Evolutionary conservation across 805 yeast genomes (phyloP).

Genomic region (Metschnikowia amazonensis): DNA sequence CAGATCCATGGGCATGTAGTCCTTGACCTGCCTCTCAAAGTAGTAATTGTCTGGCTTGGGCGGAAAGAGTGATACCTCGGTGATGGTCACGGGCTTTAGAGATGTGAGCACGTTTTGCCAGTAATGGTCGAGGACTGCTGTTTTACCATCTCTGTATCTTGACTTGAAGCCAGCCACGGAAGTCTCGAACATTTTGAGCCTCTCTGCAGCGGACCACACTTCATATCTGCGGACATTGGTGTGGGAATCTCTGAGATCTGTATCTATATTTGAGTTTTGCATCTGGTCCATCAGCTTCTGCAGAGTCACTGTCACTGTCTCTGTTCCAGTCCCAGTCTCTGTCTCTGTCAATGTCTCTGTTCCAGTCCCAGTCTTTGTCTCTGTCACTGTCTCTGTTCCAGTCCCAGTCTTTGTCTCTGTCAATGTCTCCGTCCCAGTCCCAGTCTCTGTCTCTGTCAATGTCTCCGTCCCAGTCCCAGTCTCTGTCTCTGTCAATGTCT

Average conservation of each 20-base stretch:
- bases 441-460: too few relatives aligned
- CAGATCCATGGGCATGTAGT: not conserved
- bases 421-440: too few relatives aligned
- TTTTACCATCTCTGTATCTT: slow-evolving; percentile 10
- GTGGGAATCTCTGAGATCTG: not conserved
- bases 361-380: too few relatives aligned
- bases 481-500: too few relatives aligned
- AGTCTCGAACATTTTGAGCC: slow-evolving; percentile 15
- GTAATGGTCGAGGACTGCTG: slow-evolving; percentile 10
- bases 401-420: too few relatives aligned
- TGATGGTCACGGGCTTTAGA: not conserved
- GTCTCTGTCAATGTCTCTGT: too few relatives aligned
- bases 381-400: too few relatives aligned
- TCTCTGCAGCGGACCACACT: slow-evolving; percentile 11
- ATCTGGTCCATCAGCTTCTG: too few relatives aligned
- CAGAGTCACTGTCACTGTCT: too few relatives aligned
- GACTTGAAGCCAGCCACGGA: slow-evolving; percentile 12
- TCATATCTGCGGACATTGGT: slow-evolving; percentile 10
- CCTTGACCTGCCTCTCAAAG: not conserved
- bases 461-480: too few relatives aligned
- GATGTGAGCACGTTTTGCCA: slow-evolving; percentile 8
- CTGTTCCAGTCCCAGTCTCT: too few relatives aligned
- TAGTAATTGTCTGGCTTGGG: not conserved
- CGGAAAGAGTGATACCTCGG: not conserved
- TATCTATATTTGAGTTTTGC: too few relatives aligned